Percentiles rank a stretch among this genome's conserved stretches.
These are phyloP conservation scores for Sclerotinia subarctica DNA, from an alignment of 2,329 filamentous ascomycete genomes.

Conservation along the genomic window DNA sequence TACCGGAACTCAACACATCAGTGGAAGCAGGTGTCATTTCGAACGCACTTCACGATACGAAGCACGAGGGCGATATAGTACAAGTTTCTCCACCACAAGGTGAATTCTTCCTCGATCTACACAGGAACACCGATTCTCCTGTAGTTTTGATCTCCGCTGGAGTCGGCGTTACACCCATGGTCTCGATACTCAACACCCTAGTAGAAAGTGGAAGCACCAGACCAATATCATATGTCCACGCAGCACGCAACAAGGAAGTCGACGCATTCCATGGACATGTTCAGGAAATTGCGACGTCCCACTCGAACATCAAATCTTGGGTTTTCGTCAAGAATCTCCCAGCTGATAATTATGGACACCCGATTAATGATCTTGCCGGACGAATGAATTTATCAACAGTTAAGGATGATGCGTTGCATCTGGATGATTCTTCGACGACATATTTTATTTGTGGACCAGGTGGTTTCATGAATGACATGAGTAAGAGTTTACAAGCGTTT, in stretches of 20 bases:
- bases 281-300: constrained; percentile 25
- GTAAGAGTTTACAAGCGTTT: neutral
- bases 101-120: constrained; percentile 59
- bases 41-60: constrained; percentile 50
- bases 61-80: constrained; percentile 49
- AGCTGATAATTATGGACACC: neutral
- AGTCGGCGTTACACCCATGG: constrained; percentile 65
- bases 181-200: constrained; percentile 61
- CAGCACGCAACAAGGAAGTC: constrained; percentile 48
- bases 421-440: neutral
- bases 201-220: constrained; percentile 39
- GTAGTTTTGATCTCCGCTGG: constrained; percentile 66
- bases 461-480: constrained; percentile 13
- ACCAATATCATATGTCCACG: constrained; percentile 62
- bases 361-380: neutral
- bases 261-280: constrained; percentile 56
- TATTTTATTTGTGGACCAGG: constrained; percentile 20
- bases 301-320: neutral
- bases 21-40: constrained; percentile 13
- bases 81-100: constrained; percentile 55
- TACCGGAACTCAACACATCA: neutral
- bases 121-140: constrained; percentile 46
- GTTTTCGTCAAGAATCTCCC: constrained; percentile 9
- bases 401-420: neutral
- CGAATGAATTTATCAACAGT: constrained; percentile 11